Percentiles rank a stretch among this genome's conserved stretches.
Evolutionary conservation across 495 filamentous ascomycete genomes (phyloP).

Genomic region (Talaromyces nanjingensis): DNA sequence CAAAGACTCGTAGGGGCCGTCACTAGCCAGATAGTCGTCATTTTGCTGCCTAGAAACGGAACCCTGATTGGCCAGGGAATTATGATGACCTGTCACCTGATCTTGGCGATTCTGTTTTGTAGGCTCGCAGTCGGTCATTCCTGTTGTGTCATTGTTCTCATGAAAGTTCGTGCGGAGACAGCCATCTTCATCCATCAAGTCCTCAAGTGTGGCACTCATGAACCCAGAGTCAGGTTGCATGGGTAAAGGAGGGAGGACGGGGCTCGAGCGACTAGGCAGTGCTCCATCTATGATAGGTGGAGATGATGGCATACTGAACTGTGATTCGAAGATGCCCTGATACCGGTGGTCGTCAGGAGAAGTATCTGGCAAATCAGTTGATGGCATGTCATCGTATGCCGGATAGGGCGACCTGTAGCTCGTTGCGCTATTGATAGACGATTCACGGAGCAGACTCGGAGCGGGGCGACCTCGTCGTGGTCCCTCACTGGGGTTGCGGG

Average conservation of each 20-base stretch:
- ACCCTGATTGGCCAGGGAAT: constrained; percentile 21
- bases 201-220: constrained; percentile 67
- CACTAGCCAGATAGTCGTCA: constrained; percentile 16
- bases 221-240: constrained; percentile 66
- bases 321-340: constrained; percentile 40
- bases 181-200: constrained; percentile 47
- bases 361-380: constrained; percentile 24
- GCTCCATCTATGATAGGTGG: constrained; percentile 60
- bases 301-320: constrained; percentile 65
- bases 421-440: constrained; percentile 25
- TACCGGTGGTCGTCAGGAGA: constrained; percentile 42
- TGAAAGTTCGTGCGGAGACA: constrained; percentile 24
- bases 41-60: constrained; percentile 17
- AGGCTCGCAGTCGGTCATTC: constrained; percentile 26
- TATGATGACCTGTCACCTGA: constrained; percentile 17
- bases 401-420: constrained; percentile 44
- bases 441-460: constrained; percentile 38
- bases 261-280: constrained; percentile 61
- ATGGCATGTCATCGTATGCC: constrained; percentile 29
- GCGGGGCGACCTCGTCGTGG: constrained; percentile 25
- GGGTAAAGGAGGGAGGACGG: constrained; percentile 58
- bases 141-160: constrained; percentile 20
- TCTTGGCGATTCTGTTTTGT: constrained; percentile 22
- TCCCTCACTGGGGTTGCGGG: constrained; percentile 28
- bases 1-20: constrained; percentile 13